Conservation (phyloP, 805 yeast species). For the Candida broadrunensis region DNA sequence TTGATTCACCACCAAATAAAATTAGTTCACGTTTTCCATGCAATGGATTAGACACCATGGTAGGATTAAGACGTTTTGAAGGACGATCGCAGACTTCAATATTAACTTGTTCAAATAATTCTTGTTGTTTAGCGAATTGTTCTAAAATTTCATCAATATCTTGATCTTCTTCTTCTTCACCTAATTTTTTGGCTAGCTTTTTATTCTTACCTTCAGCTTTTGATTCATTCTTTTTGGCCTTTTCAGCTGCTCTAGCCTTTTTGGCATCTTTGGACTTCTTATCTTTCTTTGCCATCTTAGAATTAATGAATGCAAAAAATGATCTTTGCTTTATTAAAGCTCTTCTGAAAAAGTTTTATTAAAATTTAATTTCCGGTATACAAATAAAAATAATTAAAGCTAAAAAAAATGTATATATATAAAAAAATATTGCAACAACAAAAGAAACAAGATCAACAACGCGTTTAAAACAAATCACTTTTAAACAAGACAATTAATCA, state of each 20-base stretch:
- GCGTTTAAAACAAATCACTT: no score
- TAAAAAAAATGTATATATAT: no score
- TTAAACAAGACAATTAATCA: no score
- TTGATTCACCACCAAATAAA: constrained; percentile 86
- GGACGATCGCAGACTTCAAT: constrained; percentile 62
- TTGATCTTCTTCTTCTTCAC: constrained; percentile 69
- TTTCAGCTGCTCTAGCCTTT: constrained; percentile 83
- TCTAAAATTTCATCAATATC: constrained; percentile 83
- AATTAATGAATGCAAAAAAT: no score
- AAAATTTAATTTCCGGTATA: no score
- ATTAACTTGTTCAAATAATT: constrained; percentile 66
- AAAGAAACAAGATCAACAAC: no score
- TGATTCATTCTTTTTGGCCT: constrained; percentile 68
- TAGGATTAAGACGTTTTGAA: constrained; percentile 64
- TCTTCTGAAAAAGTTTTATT: no score
- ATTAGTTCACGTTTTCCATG: constrained; percentile 76
- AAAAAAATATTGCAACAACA: no score
- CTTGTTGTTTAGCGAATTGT: constrained; percentile 78
- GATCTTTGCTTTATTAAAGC: no score
- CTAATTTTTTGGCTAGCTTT: constrained; percentile 69
- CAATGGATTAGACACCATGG: constrained; percentile 71
- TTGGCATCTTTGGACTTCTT: constrained; percentile 89
- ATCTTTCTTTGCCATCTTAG: constrained; percentile 87
- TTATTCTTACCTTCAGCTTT: constrained; percentile 76
- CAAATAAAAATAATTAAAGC: no score